Base-by-base conservation (phyloP, 208 protist genomes). In the Acanthamoeba royreba region DNA sequence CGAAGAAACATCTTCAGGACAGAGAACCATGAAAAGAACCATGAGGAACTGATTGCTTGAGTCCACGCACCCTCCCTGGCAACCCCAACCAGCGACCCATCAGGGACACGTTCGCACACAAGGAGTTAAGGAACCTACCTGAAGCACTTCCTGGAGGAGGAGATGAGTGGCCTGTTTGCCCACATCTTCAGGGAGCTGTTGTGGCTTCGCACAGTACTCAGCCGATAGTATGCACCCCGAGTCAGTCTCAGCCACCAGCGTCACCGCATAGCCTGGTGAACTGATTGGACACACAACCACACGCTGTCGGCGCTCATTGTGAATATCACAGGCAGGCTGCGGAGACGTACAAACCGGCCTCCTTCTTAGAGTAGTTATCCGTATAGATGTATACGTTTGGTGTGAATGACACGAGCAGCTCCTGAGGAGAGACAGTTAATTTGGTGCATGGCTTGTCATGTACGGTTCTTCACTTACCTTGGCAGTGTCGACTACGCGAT, bases 361-460 rank as follows among this genome's bases (percentile, higher is more conserved):
- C 94, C 33, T 11, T 45, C 28, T 97, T 97, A 74, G 94, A 94
- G 86, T 97, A 98, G 88, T 98, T 96, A 83, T 98, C 97, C 25
- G 95, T 98, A 85, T 97, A 98, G 42, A 98, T 98, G 77, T 96
- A 98, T 4, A 98, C 96, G 93, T 98, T 97, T 53, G 96, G 96
- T 28, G 98, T 94, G 85, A 96, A 98, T 40, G 96, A 38, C 15
- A 63, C 69, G 35, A 97, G 43, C 5, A 97, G 17, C 35, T 53
- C 55, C 49, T 58, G 49, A 22, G n/a, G n/a, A n/a, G n/a, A n/a
- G n/a, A n/a, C n/a, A n/a, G n/a, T n/a, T n/a, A n/a, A n/a, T n/a
- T n/a, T n/a, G n/a, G n/a, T n/a, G n/a, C n/a, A n/a, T n/a, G n/a
- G n/a, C 31, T 61, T 11, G 46, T 94, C 94, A n/a, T 95, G 61